Evolutionary conservation across 2,329 filamentous ascomycete genomes (phyloP).

Genomic region (Venturiaceae sp.): DNA sequence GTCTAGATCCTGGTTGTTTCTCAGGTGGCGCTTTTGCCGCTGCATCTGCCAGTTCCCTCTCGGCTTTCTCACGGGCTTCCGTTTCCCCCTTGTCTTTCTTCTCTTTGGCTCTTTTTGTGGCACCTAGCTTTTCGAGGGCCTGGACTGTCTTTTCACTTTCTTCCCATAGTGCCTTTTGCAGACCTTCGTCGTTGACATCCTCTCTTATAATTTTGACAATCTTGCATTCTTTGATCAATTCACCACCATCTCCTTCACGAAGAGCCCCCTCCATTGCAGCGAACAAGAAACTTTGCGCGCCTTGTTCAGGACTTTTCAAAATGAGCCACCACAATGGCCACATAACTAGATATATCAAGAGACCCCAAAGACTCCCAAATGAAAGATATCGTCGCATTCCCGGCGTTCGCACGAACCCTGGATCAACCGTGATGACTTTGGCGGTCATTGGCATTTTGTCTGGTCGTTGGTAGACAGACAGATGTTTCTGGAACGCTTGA

Average conservation of each 20-base stretch:
- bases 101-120: slow-evolving; percentile 47
- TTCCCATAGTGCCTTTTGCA: slow-evolving; percentile 83
- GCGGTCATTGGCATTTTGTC: slow-evolving; percentile 76
- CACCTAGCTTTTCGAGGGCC: slow-evolving; percentile 68
- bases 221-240: slow-evolving; percentile 80
- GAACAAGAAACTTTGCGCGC: slow-evolving; percentile 76
- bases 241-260: slow-evolving; percentile 56
- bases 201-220: slow-evolving; percentile 60
- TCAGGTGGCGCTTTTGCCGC: neutral
- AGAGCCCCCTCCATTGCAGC: slow-evolving; percentile 75
- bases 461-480: slow-evolving; percentile 73
- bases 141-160: slow-evolving; percentile 79
- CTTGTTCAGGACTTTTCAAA: slow-evolving; percentile 74
- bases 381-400: slow-evolving; percentile 83
- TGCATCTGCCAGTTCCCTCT: neutral
- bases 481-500: slow-evolving; percentile 82
- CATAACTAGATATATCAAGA: slow-evolving; percentile 64
- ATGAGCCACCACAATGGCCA: slow-evolving; percentile 82
- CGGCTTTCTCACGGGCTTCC: neutral
- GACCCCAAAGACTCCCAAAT: slow-evolving; percentile 70
- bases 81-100: slow-evolving; percentile 28
- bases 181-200: slow-evolving; percentile 68
- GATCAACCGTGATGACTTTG: slow-evolving; percentile 78
- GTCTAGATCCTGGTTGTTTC: slow-evolving; percentile 7
- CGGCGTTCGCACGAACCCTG: slow-evolving; percentile 74